phyloP scores from a whole-genome alignment of 371 early-diverging fungal genomes.

The Amoeboaphelidium occidentale region DNA sequence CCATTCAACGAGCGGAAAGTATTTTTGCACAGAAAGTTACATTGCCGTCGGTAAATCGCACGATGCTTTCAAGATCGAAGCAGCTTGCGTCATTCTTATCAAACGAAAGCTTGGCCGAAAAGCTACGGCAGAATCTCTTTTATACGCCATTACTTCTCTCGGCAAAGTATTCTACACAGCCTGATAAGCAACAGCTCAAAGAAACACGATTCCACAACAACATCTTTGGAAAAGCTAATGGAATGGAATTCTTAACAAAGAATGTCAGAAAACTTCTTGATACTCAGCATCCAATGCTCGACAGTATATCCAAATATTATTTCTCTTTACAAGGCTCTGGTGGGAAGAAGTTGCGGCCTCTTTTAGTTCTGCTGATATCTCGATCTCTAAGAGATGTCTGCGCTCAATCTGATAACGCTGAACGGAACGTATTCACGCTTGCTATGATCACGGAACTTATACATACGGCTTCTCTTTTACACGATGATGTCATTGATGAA shows the following conservation, averaged over 20 bases:
- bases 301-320: constrained; percentile 67
- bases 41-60: too few species aligned
- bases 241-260: constrained; percentile 48
- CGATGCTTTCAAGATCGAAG: too few species aligned
- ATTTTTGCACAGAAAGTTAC: too few species aligned
- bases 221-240: too few species aligned
- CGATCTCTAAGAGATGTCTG: constrained; percentile 11
- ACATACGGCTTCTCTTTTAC: constrained; percentile 78
- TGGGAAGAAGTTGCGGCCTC: constrained; percentile 62
- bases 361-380: constrained; percentile 64
- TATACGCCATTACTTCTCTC: too few species aligned
- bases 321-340: constrained; percentile 42
- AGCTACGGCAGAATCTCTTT: too few species aligned
- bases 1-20: too few species aligned
- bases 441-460: constrained; percentile 93
- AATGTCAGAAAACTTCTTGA: constrained; percentile 66
- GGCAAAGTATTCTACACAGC: too few species aligned
- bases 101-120: too few species aligned
- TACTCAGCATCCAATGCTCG: constrained; percentile 57
- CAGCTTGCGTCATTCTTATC: too few species aligned
- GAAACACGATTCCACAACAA: too few species aligned
- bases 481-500: constrained; percentile 82
- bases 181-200: too few species aligned
- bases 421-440: constrained; percentile 16
- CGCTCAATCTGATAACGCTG: neutral